These are phyloP conservation scores for Dimocarpus longan DNA, from an alignment of 345 rosid genomes.

Conservation along the genomic window DNA sequence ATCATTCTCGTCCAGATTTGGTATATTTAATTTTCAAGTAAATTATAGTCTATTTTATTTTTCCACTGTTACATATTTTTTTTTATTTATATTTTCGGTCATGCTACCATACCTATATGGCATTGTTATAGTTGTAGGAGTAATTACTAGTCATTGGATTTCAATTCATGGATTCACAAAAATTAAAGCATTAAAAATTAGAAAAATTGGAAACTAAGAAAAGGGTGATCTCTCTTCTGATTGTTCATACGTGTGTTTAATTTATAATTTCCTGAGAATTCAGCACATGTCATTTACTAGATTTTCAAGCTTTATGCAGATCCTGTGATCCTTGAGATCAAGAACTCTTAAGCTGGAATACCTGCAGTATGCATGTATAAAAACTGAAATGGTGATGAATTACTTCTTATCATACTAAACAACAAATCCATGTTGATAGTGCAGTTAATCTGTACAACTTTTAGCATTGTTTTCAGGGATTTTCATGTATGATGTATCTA, in stretches of 20 bases:
- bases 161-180: background rate
- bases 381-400: constrained; percentile 2
- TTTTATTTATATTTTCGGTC: background rate
- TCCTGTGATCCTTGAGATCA: background rate
- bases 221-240: no score
- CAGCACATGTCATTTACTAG: background rate
- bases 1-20: constrained; percentile 95
- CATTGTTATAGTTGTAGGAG: no score
- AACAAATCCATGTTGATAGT: background rate
- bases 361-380: background rate
- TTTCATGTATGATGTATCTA: background rate
- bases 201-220: no score
- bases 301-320: background rate
- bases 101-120: background rate
- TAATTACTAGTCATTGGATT: background rate
- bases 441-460: background rate
- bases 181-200: no score
- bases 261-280: background rate
- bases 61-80: background rate
- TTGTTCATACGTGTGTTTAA: background rate
- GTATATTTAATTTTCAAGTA: constrained; percentile 35
- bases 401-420: background rate
- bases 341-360: background rate
- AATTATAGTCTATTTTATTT: background rate
- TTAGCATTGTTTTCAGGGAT: background rate